These are phyloP conservation scores for Penicillium sp. DNA, from an alignment of 2,329 filamentous ascomycete genomes.

Conservation along the genomic window DNA sequence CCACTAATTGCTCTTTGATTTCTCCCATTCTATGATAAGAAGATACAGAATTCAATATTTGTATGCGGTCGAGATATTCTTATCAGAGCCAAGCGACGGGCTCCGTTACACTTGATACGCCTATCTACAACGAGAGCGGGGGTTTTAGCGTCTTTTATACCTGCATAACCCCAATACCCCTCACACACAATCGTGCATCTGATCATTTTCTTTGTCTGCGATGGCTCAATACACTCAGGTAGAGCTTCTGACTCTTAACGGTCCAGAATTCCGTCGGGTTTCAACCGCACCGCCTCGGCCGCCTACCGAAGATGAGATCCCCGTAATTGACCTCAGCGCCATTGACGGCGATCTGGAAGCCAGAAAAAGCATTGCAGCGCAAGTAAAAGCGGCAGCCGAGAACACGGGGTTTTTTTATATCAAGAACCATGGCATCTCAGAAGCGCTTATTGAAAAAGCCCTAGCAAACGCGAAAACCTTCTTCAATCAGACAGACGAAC, in stretches of 20 bases:
- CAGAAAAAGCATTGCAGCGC: slow-evolving; percentile 42
- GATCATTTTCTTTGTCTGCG: not conserved
- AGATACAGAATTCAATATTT: not conserved
- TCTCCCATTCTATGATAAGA: not conserved
- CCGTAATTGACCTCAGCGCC: slow-evolving; percentile 53
- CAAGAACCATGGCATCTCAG: slow-evolving; percentile 50
- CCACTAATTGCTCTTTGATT: not conserved
- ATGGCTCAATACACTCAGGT: slow-evolving; percentile 37
- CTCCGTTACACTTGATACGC: not conserved
- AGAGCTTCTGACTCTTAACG: slow-evolving; percentile 48
- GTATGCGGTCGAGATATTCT: not conserved
- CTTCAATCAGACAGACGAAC: slow-evolving; percentile 49
- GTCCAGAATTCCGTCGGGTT: slow-evolving; percentile 48
- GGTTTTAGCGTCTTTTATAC: not conserved
- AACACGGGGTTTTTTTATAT: slow-evolving; percentile 60
- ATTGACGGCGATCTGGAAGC: slow-evolving; percentile 39
- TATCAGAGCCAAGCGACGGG: not conserved
- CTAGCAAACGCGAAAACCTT: slow-evolving; percentile 35
- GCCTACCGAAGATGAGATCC: slow-evolving; percentile 50
- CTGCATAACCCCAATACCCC: not conserved
- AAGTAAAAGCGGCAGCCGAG: slow-evolving; percentile 49
- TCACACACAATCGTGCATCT: not conserved
- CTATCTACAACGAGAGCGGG: not conserved
- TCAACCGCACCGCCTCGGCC: slow-evolving; percentile 43
- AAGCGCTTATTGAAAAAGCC: slow-evolving; percentile 22